A percentile compares a stretch with the other conserved stretches of the same genome.
Evolutionary conservation across 371 early-diverging fungal species (phyloP).

Genomic region (Mucor sp.): DNA sequence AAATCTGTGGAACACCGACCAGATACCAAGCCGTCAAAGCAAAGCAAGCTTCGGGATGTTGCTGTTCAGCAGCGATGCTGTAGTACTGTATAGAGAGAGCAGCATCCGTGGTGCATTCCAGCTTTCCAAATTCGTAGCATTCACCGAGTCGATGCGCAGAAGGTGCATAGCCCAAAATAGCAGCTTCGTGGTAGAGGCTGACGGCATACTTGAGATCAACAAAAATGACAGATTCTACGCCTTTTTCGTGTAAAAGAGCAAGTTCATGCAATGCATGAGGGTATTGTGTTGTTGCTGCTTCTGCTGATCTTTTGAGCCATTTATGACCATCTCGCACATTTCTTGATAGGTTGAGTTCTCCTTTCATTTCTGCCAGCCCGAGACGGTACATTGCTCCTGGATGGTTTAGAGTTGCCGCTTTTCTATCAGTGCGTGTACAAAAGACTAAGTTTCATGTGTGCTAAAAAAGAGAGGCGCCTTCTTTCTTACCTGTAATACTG

Average conservation of each 20-base stretch:
- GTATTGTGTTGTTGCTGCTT: conserved; percentile 75
- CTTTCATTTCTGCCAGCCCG: conserved; percentile 70
- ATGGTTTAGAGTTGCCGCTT: conserved; percentile 70
- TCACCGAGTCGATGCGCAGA: conserved; percentile 80
- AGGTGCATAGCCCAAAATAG: conserved; percentile 64
- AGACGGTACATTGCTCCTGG: conserved; percentile 76
- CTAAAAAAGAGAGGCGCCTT: background rate
- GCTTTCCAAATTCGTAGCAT: conserved; percentile 77
- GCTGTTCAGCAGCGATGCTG: conserved; percentile 83
- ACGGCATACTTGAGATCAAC: conserved; percentile 71
- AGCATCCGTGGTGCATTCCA: conserved; percentile 73
- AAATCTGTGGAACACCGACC: conserved; percentile 79
- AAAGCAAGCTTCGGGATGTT: conserved; percentile 91
- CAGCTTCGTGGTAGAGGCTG: conserved; percentile 62
- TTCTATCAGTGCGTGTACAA: conserved; percentile 30
- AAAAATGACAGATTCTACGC: conserved; percentile 70
- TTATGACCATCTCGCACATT: conserved; percentile 76
- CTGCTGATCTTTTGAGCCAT: conserved; percentile 76
- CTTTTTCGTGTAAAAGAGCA: conserved; percentile 70
- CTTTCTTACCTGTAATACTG: conserved; percentile 60
- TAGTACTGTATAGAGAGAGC: conserved; percentile 76
- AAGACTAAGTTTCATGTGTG: background rate
- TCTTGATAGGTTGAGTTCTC: conserved; percentile 63
- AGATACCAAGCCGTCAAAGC: conserved; percentile 96
- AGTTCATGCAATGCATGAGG: conserved; percentile 83